phyloP scores from a whole-genome alignment of 202 grass and related monocot genomes.

The Digitaria exilis region DNA sequence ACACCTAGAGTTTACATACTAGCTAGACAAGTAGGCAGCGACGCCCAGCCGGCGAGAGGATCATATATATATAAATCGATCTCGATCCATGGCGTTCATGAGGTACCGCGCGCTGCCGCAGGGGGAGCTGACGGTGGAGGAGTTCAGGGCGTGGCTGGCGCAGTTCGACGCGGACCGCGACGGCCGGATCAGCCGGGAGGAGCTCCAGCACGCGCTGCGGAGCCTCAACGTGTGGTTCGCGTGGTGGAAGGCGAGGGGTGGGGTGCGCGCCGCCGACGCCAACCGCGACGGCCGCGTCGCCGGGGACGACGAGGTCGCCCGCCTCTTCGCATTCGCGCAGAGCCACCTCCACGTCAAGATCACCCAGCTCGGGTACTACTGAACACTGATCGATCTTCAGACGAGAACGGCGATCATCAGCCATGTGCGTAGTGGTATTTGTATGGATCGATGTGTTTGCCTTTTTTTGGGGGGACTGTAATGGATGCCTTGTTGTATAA shows the following conservation, averaged over 20 bases:
- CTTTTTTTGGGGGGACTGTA: neutral
- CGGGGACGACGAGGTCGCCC: slow-evolving; percentile 46
- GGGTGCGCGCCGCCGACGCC: slow-evolving; percentile 53
- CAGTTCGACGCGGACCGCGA: slow-evolving; percentile 75
- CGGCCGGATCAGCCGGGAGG: slow-evolving; percentile 68
- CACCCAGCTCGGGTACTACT: slow-evolving; percentile 39
- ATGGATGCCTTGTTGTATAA: neutral
- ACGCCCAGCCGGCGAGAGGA: too few species aligned
- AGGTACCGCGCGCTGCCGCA: slow-evolving; percentile 56
- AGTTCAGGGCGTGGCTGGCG: slow-evolving; percentile 78
- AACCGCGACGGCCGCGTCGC: slow-evolving; percentile 52
- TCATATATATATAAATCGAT: too few species aligned
- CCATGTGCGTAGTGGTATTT: neutral
- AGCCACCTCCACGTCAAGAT: slow-evolving; percentile 68
- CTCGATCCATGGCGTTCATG: slow-evolving; percentile 63
- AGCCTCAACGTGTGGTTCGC: slow-evolving; percentile 75
- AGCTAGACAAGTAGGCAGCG: too few species aligned
- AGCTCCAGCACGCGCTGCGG: slow-evolving; percentile 62
- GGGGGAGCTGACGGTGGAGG: slow-evolving; percentile 62
- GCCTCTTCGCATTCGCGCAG: slow-evolving; percentile 63
- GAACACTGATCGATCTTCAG: neutral
- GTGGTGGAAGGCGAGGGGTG: slow-evolving; percentile 67
- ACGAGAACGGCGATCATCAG: neutral
- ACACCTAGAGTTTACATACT: neutral
- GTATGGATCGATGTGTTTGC: neutral